Evolutionary conservation across 108 stramenopile genomes (phyloP).

Genomic region (Cyclotella kingstonii): DNA sequence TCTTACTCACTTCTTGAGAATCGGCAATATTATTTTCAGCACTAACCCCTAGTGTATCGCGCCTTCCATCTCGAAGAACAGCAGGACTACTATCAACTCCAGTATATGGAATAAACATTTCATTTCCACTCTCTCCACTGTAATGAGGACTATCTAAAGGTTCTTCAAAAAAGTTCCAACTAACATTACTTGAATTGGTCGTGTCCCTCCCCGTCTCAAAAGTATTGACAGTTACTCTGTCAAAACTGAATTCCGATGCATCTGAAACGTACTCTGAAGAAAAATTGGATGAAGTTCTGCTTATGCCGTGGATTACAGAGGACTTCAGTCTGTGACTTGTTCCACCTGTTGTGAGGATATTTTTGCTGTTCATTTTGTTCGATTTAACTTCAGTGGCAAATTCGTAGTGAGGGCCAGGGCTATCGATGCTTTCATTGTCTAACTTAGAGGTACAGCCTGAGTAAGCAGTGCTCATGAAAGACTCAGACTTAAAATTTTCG

Average conservation of each 20-base stretch:
- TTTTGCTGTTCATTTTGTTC: too few relatives aligned
- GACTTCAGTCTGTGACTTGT: too few relatives aligned
- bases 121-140: not conserved
- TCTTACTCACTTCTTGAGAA: too few relatives aligned
- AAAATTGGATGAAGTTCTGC: not conserved
- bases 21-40: too few relatives aligned
- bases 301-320: not conserved
- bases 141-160: not conserved
- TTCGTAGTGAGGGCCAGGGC: too few relatives aligned
- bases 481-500: too few relatives aligned
- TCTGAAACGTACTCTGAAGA: slow-evolving; percentile 13
- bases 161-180: slow-evolving; percentile 24
- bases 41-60: too few relatives aligned
- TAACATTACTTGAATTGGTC: slow-evolving; percentile 8
- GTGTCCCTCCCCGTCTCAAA: slow-evolving; percentile 6
- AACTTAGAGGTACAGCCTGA: too few relatives aligned
- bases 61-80: not conserved
- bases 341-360: too few relatives aligned
- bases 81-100: not conserved
- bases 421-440: too few relatives aligned
- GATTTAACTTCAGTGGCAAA: too few relatives aligned
- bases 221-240: slow-evolving; percentile 32
- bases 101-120: slow-evolving; percentile 8
- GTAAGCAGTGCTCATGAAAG: too few relatives aligned
- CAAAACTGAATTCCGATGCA: slow-evolving; percentile 37